Evolutionary conservation across 768 basidiomycete species (phyloP).

Genomic region (Paxillus ammoniavirescens): DNA sequence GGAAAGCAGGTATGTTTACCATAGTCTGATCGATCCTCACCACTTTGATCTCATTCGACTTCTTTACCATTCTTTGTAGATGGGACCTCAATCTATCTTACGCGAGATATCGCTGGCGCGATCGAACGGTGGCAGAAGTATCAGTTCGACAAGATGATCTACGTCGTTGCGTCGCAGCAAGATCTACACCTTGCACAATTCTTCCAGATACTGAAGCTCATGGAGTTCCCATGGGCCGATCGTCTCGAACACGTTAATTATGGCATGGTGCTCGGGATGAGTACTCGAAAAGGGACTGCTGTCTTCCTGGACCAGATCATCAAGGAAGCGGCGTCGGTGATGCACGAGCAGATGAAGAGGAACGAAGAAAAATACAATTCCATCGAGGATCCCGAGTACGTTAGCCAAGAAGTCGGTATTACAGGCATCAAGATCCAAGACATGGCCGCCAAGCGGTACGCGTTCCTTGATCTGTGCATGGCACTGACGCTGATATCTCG

Average conservation of each 20-base stretch:
- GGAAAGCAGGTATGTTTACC: conserved; percentile 67
- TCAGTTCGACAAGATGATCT: conserved; percentile 91
- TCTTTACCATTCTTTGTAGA: conserved; percentile 43
- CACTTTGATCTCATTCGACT: not conserved
- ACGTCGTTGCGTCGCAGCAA: conserved; percentile 86
- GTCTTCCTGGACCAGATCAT: conserved; percentile 95
- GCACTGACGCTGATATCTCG: not conserved
- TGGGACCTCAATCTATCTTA: conserved; percentile 91
- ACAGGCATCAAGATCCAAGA: conserved; percentile 98
- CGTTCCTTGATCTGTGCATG: not conserved
- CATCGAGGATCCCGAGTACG: conserved; percentile 82
- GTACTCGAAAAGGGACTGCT: conserved; percentile 87
- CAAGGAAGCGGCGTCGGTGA: conserved; percentile 80
- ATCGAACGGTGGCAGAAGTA: conserved; percentile 91
- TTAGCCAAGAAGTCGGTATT: conserved; percentile 83
- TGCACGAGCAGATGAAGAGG: conserved; percentile 96
- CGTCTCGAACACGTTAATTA: conserved; percentile 87
- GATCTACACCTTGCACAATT: conserved; percentile 88
- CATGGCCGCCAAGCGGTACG: conserved; percentile 89
- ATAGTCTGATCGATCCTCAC: not conserved
- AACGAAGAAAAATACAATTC: conserved; percentile 91
- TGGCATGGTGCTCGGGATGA: conserved; percentile 93
- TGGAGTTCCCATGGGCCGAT: conserved; percentile 87
- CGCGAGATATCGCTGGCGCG: conserved; percentile 93
- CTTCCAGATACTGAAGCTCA: conserved; percentile 89